Evolutionary conservation across 345 rosid genomes (phyloP).

Genomic region (Brassica incana): DNA sequence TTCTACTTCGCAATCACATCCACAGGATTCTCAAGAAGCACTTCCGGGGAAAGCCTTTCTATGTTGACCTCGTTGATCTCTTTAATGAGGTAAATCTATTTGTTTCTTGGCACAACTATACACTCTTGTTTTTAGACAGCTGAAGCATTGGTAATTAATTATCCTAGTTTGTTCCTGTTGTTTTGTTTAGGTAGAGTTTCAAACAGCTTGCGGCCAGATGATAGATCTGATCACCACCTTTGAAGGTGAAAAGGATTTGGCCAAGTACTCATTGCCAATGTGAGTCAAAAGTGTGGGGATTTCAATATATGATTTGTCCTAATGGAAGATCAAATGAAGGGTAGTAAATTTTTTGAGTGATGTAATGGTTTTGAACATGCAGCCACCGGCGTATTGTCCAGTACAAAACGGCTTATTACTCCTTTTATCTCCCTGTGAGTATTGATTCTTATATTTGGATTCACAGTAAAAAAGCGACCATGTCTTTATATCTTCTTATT

Average conservation of each 20-base stretch:
- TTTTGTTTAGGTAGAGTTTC: conserved; percentile 64
- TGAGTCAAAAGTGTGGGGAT: neutral
- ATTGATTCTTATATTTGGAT: neutral
- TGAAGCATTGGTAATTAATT: neutral
- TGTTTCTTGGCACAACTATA: neutral
- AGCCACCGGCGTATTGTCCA: conserved; percentile 77
- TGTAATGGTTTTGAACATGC: conserved; percentile 33
- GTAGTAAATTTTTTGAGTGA: neutral
- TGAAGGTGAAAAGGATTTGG: conserved; percentile 66
- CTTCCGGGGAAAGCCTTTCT: conserved; percentile 53
- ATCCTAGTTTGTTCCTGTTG: neutral
- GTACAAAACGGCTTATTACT: conserved; percentile 75
- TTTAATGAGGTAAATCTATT: conserved; percentile 52
- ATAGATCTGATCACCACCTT: conserved; percentile 72
- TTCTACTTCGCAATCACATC: conserved; percentile 61
- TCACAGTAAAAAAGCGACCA: neutral
- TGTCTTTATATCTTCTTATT: neutral
- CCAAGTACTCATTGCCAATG: conserved; percentile 64
- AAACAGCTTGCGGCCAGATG: conserved; percentile 75
- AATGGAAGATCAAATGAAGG: neutral
- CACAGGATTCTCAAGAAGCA: conserved; percentile 60
- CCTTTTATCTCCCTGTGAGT: conserved; percentile 83
- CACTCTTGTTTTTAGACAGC: neutral
- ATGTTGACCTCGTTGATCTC: conserved; percentile 62
- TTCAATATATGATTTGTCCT: neutral